Percentiles rank a stretch among this genome's conserved stretches.
These are phyloP conservation scores for Exidia glandulosa DNA, from an alignment of 768 basidiomycete genomes.

Conservation along the genomic window DNA sequence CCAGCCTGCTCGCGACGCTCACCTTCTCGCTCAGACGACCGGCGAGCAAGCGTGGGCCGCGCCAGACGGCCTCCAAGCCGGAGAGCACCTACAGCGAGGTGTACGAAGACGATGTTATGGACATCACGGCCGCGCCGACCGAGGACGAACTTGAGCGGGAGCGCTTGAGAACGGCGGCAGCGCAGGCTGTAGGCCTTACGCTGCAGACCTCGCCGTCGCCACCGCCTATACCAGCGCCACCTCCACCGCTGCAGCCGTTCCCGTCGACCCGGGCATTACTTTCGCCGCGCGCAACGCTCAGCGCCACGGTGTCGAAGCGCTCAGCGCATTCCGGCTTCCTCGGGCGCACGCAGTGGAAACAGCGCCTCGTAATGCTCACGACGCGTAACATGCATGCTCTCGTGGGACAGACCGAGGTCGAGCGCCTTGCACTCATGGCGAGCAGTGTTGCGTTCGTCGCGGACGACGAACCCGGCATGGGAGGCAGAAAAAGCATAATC, in stretches of 20 bases:
- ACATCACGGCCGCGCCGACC: neutral
- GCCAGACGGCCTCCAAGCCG: neutral
- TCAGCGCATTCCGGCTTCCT: neutral
- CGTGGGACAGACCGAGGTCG: neutral
- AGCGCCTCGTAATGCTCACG: neutral
- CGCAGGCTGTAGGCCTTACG: neutral
- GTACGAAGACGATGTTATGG: neutral
- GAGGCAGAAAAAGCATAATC: neutral
- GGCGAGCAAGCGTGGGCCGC: neutral
- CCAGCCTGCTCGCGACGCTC: neutral
- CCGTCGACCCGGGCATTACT: neutral
- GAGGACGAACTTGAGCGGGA: neutral
- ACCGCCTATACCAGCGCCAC: neutral
- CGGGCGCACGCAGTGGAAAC: neutral
- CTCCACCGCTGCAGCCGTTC: neutral
- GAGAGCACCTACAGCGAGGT: neutral
- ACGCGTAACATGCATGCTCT: neutral
- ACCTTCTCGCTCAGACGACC: neutral
- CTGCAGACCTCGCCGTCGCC: neutral
- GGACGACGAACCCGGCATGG: neutral
- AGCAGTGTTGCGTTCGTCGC: neutral
- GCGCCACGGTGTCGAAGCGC: neutral
- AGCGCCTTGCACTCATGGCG: neutral
- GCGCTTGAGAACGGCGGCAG: neutral
- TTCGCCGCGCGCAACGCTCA: neutral